Evolutionary conservation across 2,329 filamentous ascomycete genomes (phyloP).

Genomic region (Talaromyces sp.): DNA sequence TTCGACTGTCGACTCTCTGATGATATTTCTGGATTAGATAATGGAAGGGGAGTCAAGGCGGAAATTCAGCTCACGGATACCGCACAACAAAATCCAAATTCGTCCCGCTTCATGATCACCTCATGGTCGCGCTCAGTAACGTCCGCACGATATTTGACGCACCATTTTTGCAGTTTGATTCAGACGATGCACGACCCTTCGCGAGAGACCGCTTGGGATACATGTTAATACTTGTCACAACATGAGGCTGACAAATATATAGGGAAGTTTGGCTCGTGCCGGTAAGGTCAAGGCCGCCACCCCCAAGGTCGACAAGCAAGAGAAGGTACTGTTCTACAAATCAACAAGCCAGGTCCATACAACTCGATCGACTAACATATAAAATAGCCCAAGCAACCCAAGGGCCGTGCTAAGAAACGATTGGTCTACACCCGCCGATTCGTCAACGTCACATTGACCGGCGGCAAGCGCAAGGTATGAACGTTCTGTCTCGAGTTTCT

Average conservation of each 20-base stretch:
- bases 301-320: slow-evolving; percentile 56
- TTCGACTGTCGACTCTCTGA: no score
- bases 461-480: slow-evolving; percentile 89
- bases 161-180: not conserved
- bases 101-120: not conserved
- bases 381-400: slow-evolving; percentile 90
- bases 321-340: slow-evolving; percentile 13
- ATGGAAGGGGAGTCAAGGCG: no score
- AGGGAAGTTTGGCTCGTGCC: slow-evolving; percentile 74
- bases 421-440: slow-evolving; percentile 91
- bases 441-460: slow-evolving; percentile 89
- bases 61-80: not conserved
- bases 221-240: not conserved
- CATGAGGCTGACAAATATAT: not conserved
- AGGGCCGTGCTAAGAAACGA: slow-evolving; percentile 92
- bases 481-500: not conserved
- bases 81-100: not conserved
- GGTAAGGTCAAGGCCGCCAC: slow-evolving; percentile 90
- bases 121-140: no score
- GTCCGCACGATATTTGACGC: not conserved
- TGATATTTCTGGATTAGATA: no score
- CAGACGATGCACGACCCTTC: not conserved
- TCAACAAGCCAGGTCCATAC: not conserved
- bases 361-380: slow-evolving; percentile 60
- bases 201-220: not conserved